Evolutionary conservation across 495 filamentous ascomycete species (phyloP), one percentile per base, ranked within the genome.

Genomic region (Aspergillus mulundensis): DNA sequence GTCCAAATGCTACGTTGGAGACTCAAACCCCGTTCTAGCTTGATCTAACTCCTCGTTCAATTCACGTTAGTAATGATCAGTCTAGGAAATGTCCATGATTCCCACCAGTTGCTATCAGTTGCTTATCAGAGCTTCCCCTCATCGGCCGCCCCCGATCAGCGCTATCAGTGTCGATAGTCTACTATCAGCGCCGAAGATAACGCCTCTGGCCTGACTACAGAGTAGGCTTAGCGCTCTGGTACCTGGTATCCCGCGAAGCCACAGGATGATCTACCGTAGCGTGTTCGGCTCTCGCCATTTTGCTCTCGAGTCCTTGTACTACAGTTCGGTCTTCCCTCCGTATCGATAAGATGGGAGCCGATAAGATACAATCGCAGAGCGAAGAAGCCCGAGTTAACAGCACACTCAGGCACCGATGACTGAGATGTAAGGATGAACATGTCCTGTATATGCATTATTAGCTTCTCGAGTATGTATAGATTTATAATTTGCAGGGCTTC

Each of bases 51-150:
- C 7, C 3, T 6, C 12, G 3, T n/a, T 5, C 21, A 46, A 46
- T 46, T 28, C 28, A 40, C 38, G 14, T 40, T 40, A 40, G 38
- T 18, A 40, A 18, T 40, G 38, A 8, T 40, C n/a, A 18, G n/a
- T 40, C 38, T 40, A 6, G 8, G 4, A 18, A 40, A 1, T 3
- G 14, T 3, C 18, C 5, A 40, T 16, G 38, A 40, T 15, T n/a
- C 5, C 10, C 15, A 10, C 6, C 14, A 25, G 21, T 25, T 15
- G 19, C n/a, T 50, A 50, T 50, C 48, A 40, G 24, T 11, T 18
- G 34, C 16, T 39, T 50, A 50, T 50, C 48, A 50, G 48, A 14
- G 12, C 28, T 39, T 50, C 48, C 32, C 48, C 48, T 50, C 48
- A 50, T 50, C 48, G 48, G 48, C 48, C 19, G 48, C 20, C 38